Evolutionary conservation across 495 filamentous ascomycete genomes (phyloP).

Genomic region (Endocarpon pusillum): DNA sequence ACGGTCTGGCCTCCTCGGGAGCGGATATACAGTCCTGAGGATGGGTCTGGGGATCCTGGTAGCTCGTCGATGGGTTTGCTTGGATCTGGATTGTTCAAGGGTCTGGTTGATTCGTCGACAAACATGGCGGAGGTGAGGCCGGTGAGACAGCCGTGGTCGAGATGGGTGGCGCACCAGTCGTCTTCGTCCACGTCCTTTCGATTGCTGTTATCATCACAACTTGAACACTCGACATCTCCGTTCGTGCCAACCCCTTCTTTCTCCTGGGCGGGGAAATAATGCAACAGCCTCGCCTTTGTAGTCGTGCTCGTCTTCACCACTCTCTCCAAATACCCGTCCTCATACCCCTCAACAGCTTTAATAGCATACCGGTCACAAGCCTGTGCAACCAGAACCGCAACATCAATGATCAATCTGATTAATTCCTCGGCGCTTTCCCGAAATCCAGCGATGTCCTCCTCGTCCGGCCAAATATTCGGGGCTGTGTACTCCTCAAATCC

Average conservation of each 20-base stretch:
- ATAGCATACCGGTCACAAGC: slow-evolving; percentile 79
- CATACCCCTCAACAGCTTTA: slow-evolving; percentile 58
- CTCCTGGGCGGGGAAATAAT: slow-evolving; percentile 56
- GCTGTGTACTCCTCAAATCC: slow-evolving; percentile 49
- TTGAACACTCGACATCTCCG: slow-evolving; percentile 2
- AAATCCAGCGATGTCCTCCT: slow-evolving; percentile 54
- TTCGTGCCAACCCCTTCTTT: slow-evolving; percentile 4
- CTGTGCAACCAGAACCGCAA: slow-evolving; percentile 65
- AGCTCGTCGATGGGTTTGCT: slow-evolving; percentile 47
- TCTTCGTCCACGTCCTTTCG: slow-evolving; percentile 42
- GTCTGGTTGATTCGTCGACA: slow-evolving; percentile 52
- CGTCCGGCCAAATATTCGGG: slow-evolving; percentile 71
- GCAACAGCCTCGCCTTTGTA: slow-evolving; percentile 81
- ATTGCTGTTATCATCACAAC: slow-evolving; percentile 8
- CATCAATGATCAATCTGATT: slow-evolving; percentile 74
- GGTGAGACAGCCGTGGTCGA: slow-evolving; percentile 85
- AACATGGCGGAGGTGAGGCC: slow-evolving; percentile 94
- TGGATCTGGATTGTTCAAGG: slow-evolving; percentile 19
- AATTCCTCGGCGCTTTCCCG: slow-evolving; percentile 51
- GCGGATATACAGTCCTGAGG: slow-evolving; percentile 80
- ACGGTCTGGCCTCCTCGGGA: slow-evolving; percentile 60
- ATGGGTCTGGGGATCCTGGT: slow-evolving; percentile 53
- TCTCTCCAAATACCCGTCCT: slow-evolving; percentile 59
- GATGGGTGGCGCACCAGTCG: slow-evolving; percentile 91
- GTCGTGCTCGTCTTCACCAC: slow-evolving; percentile 73